Conservation (phyloP, 1,139 yeast species). For the Yamadazyma pseudoaaseri region DNA sequence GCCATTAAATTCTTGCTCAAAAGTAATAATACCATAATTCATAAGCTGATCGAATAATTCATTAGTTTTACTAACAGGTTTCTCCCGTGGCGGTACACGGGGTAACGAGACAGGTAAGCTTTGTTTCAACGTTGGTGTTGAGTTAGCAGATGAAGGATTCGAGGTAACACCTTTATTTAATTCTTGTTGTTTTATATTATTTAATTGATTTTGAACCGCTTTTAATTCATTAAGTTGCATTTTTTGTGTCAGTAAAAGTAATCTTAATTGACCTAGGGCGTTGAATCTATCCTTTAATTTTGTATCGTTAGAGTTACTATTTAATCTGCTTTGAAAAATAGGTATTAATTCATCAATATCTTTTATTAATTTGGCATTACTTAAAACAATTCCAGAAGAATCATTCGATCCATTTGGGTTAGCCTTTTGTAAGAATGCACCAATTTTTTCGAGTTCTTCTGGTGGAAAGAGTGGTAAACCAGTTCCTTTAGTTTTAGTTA, state of each 20-base stretch:
- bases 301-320: slow-evolving; percentile 30
- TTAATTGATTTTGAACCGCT: slow-evolving; percentile 38
- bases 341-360: slow-evolving; percentile 47
- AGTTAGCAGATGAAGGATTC: slow-evolving; percentile 6
- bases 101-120: slow-evolving; percentile 5
- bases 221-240: slow-evolving; percentile 43
- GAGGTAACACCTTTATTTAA: slow-evolving; percentile 12
- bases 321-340: slow-evolving; percentile 31
- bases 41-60: slow-evolving; percentile 34
- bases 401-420: slow-evolving; percentile 6
- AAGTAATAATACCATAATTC: slow-evolving; percentile 36
- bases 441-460: slow-evolving; percentile 71
- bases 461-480: slow-evolving; percentile 70
- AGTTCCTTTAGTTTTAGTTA: slow-evolving; percentile 51
- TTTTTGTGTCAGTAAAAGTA: slow-evolving; percentile 33
- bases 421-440: slow-evolving; percentile 59
- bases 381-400: slow-evolving; percentile 9
- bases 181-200: slow-evolving; percentile 37
- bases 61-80: slow-evolving; percentile 15
- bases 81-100: slow-evolving; percentile 1
- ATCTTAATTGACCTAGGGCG: slow-evolving; percentile 44
- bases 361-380: slow-evolving; percentile 33
- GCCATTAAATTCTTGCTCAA: slow-evolving; percentile 45
- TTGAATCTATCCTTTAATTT: slow-evolving; percentile 36
- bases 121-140: slow-evolving; percentile 9